phyloP scores from a whole-genome alignment of 768 basidiomycete species.

The Suillus cothurnatus region DNA sequence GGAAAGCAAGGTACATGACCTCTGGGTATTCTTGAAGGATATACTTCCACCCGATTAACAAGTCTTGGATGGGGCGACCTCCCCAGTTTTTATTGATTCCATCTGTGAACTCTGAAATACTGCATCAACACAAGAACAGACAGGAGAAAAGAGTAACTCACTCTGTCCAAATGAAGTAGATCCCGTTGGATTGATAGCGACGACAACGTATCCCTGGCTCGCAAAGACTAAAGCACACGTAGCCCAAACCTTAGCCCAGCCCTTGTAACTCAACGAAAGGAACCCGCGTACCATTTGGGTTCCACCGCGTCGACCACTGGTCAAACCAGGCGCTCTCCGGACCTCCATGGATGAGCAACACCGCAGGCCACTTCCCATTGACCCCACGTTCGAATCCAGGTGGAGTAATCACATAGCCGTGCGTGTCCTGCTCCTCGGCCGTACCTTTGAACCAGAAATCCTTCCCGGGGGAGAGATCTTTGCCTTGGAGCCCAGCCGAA shows the following conservation, averaged over 20 bases:
- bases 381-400: conserved; percentile 69
- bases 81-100: conserved; percentile 83
- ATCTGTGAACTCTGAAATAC: conserved; percentile 67
- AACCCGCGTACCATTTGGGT: conserved; percentile 64
- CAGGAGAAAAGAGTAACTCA: conserved; percentile 23
- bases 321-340: conserved; percentile 90
- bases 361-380: conserved; percentile 74
- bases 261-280: background rate
- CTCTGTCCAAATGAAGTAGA: conserved; percentile 93
- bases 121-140: background rate
- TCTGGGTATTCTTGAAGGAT: conserved; percentile 70
- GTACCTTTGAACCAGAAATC: conserved; percentile 92
- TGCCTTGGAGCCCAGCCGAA: conserved; percentile 53
- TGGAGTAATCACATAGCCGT: conserved; percentile 86
- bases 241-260: background rate
- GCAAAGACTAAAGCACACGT: conserved; percentile 60
- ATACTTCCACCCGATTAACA: conserved; percentile 75
- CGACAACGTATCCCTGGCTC: conserved; percentile 84
- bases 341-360: conserved; percentile 83
- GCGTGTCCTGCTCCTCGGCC: conserved; percentile 61
- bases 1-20: conserved; percentile 31
- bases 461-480: conserved; percentile 63
- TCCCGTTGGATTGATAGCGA: conserved; percentile 94
- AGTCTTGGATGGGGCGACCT: conserved; percentile 80
- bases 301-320: conserved; percentile 92